Conservation (phyloP, 768 basidiomycete genomes). For the Lactarius tabidus region DNA sequence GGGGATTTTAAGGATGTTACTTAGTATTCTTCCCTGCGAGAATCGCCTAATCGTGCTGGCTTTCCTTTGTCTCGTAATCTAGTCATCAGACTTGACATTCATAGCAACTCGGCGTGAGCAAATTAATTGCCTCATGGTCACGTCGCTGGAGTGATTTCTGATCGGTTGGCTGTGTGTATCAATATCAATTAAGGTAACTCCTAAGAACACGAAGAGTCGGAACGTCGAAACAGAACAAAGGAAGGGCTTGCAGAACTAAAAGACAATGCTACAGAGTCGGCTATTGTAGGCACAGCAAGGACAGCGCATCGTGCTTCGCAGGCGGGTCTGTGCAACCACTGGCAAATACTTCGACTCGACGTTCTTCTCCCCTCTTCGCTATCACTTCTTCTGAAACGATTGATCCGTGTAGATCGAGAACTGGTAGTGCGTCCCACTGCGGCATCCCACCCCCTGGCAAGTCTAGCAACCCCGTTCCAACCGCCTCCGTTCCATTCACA, state of each 20-base stretch:
- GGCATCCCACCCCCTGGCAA: conserved; percentile 56
- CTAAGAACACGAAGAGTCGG: not conserved
- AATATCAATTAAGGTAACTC: not conserved
- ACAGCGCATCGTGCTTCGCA: conserved; percentile 21
- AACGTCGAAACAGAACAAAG: not conserved
- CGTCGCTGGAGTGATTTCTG: not conserved
- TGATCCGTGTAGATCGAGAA: conserved; percentile 51
- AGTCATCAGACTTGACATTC: not conserved
- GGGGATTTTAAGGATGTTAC: not conserved
- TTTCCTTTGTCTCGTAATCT: not conserved
- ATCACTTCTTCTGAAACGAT: conserved; percentile 38
- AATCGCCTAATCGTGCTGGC: not conserved
- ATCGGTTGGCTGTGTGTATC: not conserved
- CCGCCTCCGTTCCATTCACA: conserved; percentile 26
- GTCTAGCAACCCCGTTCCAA: conserved; percentile 45
- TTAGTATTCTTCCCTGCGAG: not conserved
- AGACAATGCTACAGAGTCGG: not conserved
- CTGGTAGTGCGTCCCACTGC: conserved; percentile 51
- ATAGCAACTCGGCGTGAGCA: not conserved
- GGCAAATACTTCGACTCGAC: conserved; percentile 28
- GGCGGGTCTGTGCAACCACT: conserved; percentile 26
- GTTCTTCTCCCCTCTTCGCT: conserved; percentile 32
- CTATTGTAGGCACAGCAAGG: conserved; percentile 26
- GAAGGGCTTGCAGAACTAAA: not conserved
- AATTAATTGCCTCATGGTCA: not conserved